Evolutionary conservation across 345 rosid genomes (phyloP), one percentile per base, ranked within the genome.

Genomic region (Schrenkiella parvula): DNA sequence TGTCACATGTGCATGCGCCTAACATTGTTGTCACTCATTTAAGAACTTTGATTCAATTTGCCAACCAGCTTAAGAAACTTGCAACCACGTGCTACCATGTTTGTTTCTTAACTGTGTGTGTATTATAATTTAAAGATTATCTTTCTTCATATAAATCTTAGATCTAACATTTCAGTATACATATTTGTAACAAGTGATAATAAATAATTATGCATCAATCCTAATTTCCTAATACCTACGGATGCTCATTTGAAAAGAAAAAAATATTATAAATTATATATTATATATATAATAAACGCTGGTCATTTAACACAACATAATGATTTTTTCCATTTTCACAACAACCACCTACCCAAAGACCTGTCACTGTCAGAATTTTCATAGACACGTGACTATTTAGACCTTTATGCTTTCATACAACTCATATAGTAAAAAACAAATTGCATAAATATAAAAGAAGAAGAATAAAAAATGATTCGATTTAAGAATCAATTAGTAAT

Each of bases 81-180:
- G 48, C 68, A 67, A n/a, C 68, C 73, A 68, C 34, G 41, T 75
- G 79, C 64, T 10, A 42, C 50, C 64, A 68, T 50, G 74, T 75
- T 58, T 6, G 9, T 12, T 25, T 47, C 18, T 38, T 3, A 26
- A 58, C 13, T 38, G 51, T 60, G 22, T 37, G 2, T 39, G 11
- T 50, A 18, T 23, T 22, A 46, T 21, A 7, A 11, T 53, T n/a
- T 6, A 65, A 50, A 8, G 31, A 17, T 17, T 60, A 18, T 18
- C 8, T 28, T 18, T 58, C 35, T 44, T 7, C 0, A 37, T 47
- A 2, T 48, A 22, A 44, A 26, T 26, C 14, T 44, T n/a, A 41
- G 62, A 48, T 57, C 54, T 29, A 42, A 3, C n/a, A n/a, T 19
- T n/a, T 17, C 2, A 18, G 32, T 66, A 18, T 17, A 15, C 38